Base-by-base conservation (phyloP, 2,329 filamentous ascomycete species). In the Fusarium sp. region DNA sequence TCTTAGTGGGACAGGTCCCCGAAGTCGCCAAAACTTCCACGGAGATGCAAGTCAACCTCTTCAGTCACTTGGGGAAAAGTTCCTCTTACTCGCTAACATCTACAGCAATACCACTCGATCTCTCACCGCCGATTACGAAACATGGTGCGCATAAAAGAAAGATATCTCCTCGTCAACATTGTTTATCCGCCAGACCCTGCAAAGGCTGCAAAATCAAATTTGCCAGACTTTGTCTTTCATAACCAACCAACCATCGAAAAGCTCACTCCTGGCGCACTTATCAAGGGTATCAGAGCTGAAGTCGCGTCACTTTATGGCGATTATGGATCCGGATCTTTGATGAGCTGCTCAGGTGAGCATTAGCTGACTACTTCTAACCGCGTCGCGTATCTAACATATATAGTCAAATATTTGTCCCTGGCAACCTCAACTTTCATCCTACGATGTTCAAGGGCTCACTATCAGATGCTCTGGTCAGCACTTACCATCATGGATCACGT, bases 141-240 rank as follows among this genome's bases (percentile, higher is more conserved):
- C 52, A 98, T 99, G 96, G 96, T 99, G 66, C 93, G 96, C 78
- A 89, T 98, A 74, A 99, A 99, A 83, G 92, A 97, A 81, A 91
- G 96, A 76, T 99, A 99, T 81, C 88, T 99, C 20, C 90, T 98
- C n/a, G 89, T 98, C 69, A 93, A 97, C 79, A 94, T 98, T 73
- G 86, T 98, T 49, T 98, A 98, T 77, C 94, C 95, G 1, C 86
- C 90, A 10, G 83, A 88, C 15, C 70, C 84, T 13, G 70, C 77
- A 13, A 76, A 75, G 66, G 67, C 77, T 49, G 71, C 75, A 66
- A 81, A 80, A 62, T 53, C 78, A 37, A 80, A 82, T 73, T 74
- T 86, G 77, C 80, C 92, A 78, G 80, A 89, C 83, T 85, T 92
- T 63, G 83, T 98, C 32, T 85, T 90, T 58, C 91, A 97, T 81